Base-by-base conservation (phyloP, 2,329 filamentous ascomycete genomes). In the Talaromyces sp. region DNA sequence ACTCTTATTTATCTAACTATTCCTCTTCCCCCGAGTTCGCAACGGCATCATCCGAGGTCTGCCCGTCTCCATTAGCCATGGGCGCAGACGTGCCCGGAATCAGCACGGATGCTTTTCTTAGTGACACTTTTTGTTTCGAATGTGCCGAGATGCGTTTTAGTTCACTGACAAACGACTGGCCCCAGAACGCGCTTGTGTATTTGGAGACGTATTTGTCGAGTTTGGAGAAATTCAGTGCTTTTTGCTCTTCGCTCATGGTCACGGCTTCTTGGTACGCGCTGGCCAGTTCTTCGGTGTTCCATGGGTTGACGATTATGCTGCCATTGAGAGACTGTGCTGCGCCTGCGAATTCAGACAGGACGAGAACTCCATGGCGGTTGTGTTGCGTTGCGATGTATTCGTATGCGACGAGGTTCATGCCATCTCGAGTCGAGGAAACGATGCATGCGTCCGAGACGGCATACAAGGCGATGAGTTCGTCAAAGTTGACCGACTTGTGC, bases 361-460 rank as follows among this genome's bases (percentile, higher is more conserved):
- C 92, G 85, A 97, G 90, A 64, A 92, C 89, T 60, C 93, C 93
- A 73, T 96, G 91, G 59, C 91, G 88, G 70, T 93, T 86, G 68
- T 90, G 85, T 73, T 97, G 93, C 13, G 90, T 92, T 30, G 93
- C 92, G 67, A 97, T 96, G 79, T 97, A 97, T 77, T 97, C 93
- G 78, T 96, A 97, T 1, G 92, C 95, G 49, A 97, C 93, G 22
- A 97, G 83, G 76, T 97, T 97, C 93, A 97, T 97, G 72, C 93
- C 93, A 72, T 97, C 93, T 59, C 93, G 88, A 13, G 90, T 96
- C 3, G 90, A 96, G 8, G 89, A 95, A 42, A 95, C 92, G 6
- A 97, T 83, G 73, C 92, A 96, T 58, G 91, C 90, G 72, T 96
- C 93, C 4, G 91, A 93, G 27, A 95, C 88, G 25, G 91, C 90